Percentiles rank a stretch among this genome's conserved stretches.
phyloP scores from a whole-genome alignment of 345 rosid genomes.

The Eucalyptus urophylla region DNA sequence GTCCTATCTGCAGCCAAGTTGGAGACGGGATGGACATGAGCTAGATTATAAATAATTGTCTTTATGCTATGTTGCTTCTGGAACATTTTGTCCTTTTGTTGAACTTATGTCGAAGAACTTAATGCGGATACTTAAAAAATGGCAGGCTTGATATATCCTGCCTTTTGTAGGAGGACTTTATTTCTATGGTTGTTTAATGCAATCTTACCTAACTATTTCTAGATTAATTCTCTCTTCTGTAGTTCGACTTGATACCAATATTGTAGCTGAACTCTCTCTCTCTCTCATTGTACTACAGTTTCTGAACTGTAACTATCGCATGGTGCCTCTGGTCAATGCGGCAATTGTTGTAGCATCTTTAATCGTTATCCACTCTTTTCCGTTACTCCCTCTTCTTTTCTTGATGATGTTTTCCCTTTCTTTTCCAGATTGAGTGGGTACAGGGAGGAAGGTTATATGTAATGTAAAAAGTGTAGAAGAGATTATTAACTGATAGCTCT shows the following conservation, averaged over 20 bases:
- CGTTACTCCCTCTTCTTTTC: neutral
- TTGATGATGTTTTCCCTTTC: neutral
- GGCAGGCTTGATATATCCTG: slow-evolving; percentile 14
- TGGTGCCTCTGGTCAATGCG: neutral
- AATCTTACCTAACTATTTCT: slow-evolving; percentile 16
- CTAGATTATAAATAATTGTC: slow-evolving; percentile 30
- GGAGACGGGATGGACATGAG: slow-evolving; percentile 95
- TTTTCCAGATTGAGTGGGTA: neutral
- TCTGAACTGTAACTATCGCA: neutral
- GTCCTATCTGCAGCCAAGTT: slow-evolving; percentile 86
- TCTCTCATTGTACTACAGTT: neutral
- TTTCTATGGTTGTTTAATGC: slow-evolving; percentile 33
- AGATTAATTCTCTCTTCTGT: neutral
- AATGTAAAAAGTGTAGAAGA: neutral
- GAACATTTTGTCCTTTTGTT: slow-evolving; percentile 5
- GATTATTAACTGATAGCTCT: neutral
- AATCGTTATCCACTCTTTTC: neutral
- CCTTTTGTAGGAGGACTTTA: slow-evolving; percentile 42
- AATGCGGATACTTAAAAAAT: slow-evolving; percentile 29
- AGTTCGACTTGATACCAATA: neutral
- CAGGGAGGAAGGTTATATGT: neutral
- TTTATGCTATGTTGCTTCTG: neutral
- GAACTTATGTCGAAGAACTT: slow-evolving; percentile 36
- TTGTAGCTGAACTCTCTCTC: neutral
- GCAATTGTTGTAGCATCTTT: neutral